phyloP scores from a whole-genome alignment of 257 asterid species.

The Ballota nigra region DNA sequence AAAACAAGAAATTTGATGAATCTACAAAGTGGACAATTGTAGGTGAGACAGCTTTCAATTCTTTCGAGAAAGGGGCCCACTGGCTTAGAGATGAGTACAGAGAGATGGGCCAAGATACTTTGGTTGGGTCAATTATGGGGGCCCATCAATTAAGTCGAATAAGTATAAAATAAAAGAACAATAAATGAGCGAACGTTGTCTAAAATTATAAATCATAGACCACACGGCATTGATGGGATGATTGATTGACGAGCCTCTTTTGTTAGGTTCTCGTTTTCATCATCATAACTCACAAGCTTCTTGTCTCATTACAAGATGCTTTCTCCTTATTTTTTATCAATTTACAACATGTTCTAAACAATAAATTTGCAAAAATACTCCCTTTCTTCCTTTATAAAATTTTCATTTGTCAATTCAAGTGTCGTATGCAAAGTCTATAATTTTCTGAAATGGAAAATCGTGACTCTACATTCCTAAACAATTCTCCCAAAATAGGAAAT shows the following conservation, averaged over 20 bases:
- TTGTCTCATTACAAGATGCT: neutral
- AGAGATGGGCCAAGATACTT: slow-evolving; percentile 14
- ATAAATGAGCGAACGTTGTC: slow-evolving; percentile 10
- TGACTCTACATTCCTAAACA: too few relatives aligned
- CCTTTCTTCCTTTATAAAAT: too few relatives aligned
- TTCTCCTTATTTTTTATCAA: neutral
- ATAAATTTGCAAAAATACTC: too few relatives aligned
- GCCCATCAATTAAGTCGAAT: slow-evolving; percentile 2
- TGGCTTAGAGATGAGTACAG: slow-evolving; percentile 11
- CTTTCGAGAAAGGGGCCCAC: slow-evolving; percentile 22
- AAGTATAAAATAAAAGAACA: slow-evolving; percentile 2
- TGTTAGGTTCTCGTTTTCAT: slow-evolving; percentile 22
- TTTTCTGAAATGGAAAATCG: too few relatives aligned
- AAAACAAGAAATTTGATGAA: neutral
- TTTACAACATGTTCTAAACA: too few relatives aligned
- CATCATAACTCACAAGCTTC: neutral
- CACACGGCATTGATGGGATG: neutral
- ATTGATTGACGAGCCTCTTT: neutral
- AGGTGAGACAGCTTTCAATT: slow-evolving; percentile 11
- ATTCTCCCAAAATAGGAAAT: too few relatives aligned
- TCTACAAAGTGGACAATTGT: neutral
- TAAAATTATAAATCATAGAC: slow-evolving; percentile 6
- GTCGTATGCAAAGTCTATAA: too few relatives aligned
- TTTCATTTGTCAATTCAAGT: too few relatives aligned
- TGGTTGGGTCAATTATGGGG: slow-evolving; percentile 7